phyloP scores from a whole-genome alignment of 768 basidiomycete genomes.

The Ramaria rubella region DNA sequence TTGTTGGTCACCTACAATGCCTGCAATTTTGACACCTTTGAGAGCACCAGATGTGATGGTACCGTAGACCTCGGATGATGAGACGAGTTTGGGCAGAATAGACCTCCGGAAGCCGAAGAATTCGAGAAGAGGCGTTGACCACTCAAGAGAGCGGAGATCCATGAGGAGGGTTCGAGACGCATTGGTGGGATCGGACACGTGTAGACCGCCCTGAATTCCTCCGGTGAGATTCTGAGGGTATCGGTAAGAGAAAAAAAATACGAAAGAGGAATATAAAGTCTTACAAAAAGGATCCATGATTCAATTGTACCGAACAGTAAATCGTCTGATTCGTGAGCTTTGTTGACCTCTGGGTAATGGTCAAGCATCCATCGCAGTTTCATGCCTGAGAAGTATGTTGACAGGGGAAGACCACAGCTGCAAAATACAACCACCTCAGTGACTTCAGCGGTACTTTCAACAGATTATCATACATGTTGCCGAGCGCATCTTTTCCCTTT shows the following conservation, averaged over 20 bases:
- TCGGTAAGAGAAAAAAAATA: neutral
- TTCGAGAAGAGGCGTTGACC: slow-evolving; percentile 74
- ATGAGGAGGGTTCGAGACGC: slow-evolving; percentile 93
- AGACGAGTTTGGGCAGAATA: slow-evolving; percentile 81
- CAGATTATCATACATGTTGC: slow-evolving; percentile 49
- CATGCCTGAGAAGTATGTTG: slow-evolving; percentile 96
- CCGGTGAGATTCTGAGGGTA: slow-evolving; percentile 69
- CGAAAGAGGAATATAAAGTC: slow-evolving; percentile 14
- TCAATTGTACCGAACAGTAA: slow-evolving; percentile 93
- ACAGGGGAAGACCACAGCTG: slow-evolving; percentile 89
- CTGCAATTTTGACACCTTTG: slow-evolving; percentile 77
- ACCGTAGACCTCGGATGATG: slow-evolving; percentile 91
- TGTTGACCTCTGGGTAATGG: slow-evolving; percentile 64
- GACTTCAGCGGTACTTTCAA: slow-evolving; percentile 3
- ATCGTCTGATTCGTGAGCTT: slow-evolving; percentile 75
- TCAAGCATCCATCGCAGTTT: slow-evolving; percentile 98
- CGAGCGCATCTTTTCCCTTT: slow-evolving; percentile 63
- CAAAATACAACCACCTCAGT: slow-evolving; percentile 12
- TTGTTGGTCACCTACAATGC: slow-evolving; percentile 97
- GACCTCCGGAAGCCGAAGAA: slow-evolving; percentile 81
- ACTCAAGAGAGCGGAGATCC: slow-evolving; percentile 72
- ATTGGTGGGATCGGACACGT: slow-evolving; percentile 91
- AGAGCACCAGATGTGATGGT: slow-evolving; percentile 59
- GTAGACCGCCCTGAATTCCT: slow-evolving; percentile 58
- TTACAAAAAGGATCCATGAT: slow-evolving; percentile 90